Base-by-base conservation (phyloP, 2,329 filamentous ascomycete species). In the Xylaria sp. region DNA sequence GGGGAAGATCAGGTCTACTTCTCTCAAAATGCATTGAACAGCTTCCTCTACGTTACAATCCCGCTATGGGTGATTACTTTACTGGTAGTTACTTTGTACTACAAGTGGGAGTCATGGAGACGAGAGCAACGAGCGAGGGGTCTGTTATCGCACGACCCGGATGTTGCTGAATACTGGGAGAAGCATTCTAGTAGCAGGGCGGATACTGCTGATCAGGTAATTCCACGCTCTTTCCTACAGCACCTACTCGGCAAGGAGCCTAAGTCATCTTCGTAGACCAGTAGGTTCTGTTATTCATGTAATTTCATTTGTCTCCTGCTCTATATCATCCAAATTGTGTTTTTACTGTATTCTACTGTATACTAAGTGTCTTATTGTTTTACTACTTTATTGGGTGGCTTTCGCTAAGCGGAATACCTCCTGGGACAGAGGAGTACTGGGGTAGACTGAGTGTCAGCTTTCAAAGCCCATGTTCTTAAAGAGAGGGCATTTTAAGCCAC, bases 61-160 rank as follows among this genome's bases (percentile, higher is more conserved):
- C 66, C 66, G 8, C 57, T 68, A 3, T 65, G 61, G 61, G 27
- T 27, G 3, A 35, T 68, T 13, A 68, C 66, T 23, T 18, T 68
- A 18, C n/a, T 68, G 13, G 35, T 60, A 12, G 61, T 68, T 32
- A 35, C 23, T 0, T n/a, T 64, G 2, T 68, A 68, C 40, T 68
- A 68, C 48, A 68, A 65, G 27, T 64, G 61, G 60, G 65, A 68
- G 32, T 63, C 65, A 12, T 65, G 65, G 65, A 64, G 60, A 54
- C 64, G 60, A 60, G 60, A 60, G 29, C 54, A 57, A 25, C 35
- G 29, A 40, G 44, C 65, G 13, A 48, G 61, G 23, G 61, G 65
- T 13, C 50, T 65, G 47, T 21, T 68, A 13, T 68, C 65, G 10
- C 47, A 60, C 1, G 65, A 68, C 40, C 61, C 60, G 6, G 48